Base-by-base conservation (phyloP, 768 basidiomycete species). In the Crassisporium funariophilum region DNA sequence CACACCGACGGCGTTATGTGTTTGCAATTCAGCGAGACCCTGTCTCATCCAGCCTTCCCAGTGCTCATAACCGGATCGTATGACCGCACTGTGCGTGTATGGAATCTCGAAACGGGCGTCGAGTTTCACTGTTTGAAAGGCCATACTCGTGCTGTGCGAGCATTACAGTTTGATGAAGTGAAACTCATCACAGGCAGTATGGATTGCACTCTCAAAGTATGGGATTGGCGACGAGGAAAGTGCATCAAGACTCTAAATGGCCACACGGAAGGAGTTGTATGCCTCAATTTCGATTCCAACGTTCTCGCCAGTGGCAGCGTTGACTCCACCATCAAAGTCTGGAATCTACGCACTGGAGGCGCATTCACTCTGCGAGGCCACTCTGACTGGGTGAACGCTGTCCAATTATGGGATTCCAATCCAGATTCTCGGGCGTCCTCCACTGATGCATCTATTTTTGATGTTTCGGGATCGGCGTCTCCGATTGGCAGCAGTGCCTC, bases 1-100 rank as follows among this genome's bases (percentile, higher is more conserved):
- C 97, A 99, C 68, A 87, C 91, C 5, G 91, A 98, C 59, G 91
- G 94, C 51, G 83, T 99, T 59, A 95, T 98, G 89, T 98, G 95
- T 64, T 79, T 99, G 4, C 97, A 99, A 61, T 95, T 94, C 64
- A 85, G 77, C 62, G 95, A 97, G 64, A 84, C 83, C 4, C 74
- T 95, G 8, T 71, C 79, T 1, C 86, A 92, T 63, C 88, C 91
- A 6, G 74, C 83, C 6, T 97, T 94, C 60, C 94, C 95, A 5
- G 83, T 99, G 52, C 84, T 99, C 44, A 94, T 99, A 74, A 95
- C 97, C 2, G 97, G 97, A 20, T 97, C 94, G 2, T 98, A 97
- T 67, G 97, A 99, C 61, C 85, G 90, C 57, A 97, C 93, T 3
- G 84, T 86, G 4, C 83, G 95, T 15, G 85, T 99, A 4, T 99